Evolutionary conservation across 169 alveolate species (phyloP), one percentile per base, ranked within the genome.

Genomic region (Eimeria tenella): DNA sequence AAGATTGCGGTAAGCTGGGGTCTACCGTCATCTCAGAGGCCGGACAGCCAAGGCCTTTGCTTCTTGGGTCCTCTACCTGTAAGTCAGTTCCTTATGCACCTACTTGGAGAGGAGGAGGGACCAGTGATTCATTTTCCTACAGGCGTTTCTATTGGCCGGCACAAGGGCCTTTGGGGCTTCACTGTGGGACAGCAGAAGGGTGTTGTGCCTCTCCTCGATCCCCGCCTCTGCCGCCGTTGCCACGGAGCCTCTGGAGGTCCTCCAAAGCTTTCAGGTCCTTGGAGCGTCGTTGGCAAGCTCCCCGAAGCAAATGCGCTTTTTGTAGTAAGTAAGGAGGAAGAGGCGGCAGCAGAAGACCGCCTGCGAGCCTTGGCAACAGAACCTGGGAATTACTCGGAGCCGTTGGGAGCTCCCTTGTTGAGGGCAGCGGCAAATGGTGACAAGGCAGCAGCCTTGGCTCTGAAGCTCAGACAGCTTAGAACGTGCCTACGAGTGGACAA

Each of bases 101-200:
- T 81, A 53, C 94, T 96, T 3, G 97, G 97, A 10, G 87, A 62
- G n/a, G 17, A 65, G 21, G 94, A 86, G 62, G 98, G 98, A 7
- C 97, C 97, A 8, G 92, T 96, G n/a, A 81, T 95, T 11, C 97
- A 96, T 75, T 83, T 71, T 42, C 96, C 96, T 9, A 90, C 95
- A 7, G 77, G 86, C 23, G 73, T 94, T 15, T 84, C 60, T n/a
- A 74, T 96, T 58, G 98, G 98, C 15, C 73, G 82, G 62, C 98
- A 96, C 58, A 77, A 68, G 17, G 98, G 98, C 73, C 94, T 96
- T 53, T 96, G 95, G 94, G 82, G 90, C 94, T 96, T 81, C 83
- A 96, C 98, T 56, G 92, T 95, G 9, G 98, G 98, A 53, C 98
- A 96, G 87, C 95, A 96, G 55, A 95, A 95, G 93, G 96, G 96